Evolutionary conservation across 495 filamentous ascomycete species (phyloP).

Genomic region (Xylaria castorea): DNA sequence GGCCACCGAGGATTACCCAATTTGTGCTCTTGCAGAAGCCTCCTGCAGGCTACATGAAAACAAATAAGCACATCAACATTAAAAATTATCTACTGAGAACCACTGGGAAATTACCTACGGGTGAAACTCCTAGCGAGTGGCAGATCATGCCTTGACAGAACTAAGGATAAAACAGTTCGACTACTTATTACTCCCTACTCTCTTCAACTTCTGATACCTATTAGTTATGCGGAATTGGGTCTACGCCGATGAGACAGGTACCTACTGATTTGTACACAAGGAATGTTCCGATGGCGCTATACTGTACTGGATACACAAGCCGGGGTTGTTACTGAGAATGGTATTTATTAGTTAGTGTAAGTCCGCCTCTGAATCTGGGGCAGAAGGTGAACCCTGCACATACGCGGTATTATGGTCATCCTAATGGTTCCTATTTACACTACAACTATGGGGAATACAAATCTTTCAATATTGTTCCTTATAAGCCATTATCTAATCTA

Average conservation of each 20-base stretch:
- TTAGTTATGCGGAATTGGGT: neutral
- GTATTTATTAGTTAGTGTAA: neutral
- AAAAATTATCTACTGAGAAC: neutral
- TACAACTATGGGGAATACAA: neutral
- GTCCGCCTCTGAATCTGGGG: constrained; percentile 4
- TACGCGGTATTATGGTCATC: neutral
- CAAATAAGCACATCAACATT: neutral
- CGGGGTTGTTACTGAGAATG: neutral
- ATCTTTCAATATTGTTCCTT: too few relatives aligned
- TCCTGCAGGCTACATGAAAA: constrained; percentile 21
- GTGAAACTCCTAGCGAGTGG: neutral
- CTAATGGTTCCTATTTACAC: neutral
- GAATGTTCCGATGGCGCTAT: constrained; percentile 10
- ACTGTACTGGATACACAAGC: neutral
- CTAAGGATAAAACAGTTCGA: neutral
- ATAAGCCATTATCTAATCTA: too few relatives aligned
- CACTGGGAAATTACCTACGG: neutral
- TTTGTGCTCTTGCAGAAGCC: constrained; percentile 20
- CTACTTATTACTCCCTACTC: neutral
- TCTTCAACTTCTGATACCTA: neutral
- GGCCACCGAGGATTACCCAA: constrained; percentile 10
- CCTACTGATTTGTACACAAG: neutral
- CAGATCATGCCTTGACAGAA: neutral
- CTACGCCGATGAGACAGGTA: neutral
- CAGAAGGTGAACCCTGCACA: constrained; percentile 8